Percentiles rank a stretch among this genome's conserved stretches.
Evolutionary conservation across 176 grass and related monocot species (phyloP).

Genomic region (Ensete ventricosum): DNA sequence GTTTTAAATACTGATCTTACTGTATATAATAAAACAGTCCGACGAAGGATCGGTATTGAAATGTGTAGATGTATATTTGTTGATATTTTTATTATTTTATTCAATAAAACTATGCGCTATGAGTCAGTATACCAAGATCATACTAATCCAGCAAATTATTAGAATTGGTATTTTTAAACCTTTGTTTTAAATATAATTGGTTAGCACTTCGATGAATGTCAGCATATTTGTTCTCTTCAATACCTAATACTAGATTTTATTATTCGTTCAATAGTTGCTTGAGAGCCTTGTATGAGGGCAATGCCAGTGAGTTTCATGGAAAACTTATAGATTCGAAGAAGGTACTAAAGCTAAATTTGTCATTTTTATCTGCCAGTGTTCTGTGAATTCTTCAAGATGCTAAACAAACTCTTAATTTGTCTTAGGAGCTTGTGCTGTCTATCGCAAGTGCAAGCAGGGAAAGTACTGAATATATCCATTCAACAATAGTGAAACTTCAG

Average conservation of each 20-base stretch:
- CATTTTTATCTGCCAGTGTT: background rate
- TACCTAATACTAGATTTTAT: background rate
- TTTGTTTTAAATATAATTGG: too few relatives aligned
- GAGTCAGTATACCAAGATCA: too few relatives aligned
- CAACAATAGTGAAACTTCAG: constrained; percentile 72
- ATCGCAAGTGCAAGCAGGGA: constrained; percentile 88
- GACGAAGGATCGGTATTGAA: too few relatives aligned
- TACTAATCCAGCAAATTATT: too few relatives aligned
- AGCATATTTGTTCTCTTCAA: background rate
- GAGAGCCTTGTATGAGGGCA: constrained; percentile 75
- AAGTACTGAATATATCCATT: constrained; percentile 84
- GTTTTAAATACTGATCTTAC: too few relatives aligned
- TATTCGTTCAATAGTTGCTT: constrained; percentile 62
- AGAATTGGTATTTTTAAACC: too few relatives aligned
- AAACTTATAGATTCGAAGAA: constrained; percentile 72
- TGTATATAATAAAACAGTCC: too few relatives aligned
- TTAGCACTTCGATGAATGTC: too few relatives aligned
- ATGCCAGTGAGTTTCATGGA: constrained; percentile 60
- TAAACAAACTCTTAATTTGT: background rate
- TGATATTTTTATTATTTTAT: too few relatives aligned
- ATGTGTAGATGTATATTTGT: too few relatives aligned
- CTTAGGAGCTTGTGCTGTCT: constrained; percentile 66
- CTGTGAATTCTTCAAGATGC: constrained; percentile 1
- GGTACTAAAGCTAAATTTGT: constrained; percentile 26
- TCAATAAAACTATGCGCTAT: too few relatives aligned